Evolutionary conservation across 257 asterid species (phyloP), one percentile per base, ranked within the genome.

Genomic region (Dorcoceras hygrometricum): DNA sequence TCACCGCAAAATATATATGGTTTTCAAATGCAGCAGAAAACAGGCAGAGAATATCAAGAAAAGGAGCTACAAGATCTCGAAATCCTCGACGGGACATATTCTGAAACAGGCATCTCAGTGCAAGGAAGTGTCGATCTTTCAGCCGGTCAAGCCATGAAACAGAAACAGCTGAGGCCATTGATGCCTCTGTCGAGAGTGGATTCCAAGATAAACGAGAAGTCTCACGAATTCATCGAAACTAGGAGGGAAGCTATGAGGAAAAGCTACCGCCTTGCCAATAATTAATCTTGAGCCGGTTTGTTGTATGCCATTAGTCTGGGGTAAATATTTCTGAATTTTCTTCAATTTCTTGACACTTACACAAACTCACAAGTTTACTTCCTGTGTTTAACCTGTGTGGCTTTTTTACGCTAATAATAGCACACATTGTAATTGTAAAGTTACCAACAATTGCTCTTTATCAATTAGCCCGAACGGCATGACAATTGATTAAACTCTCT

Each of bases 161-260:
- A 18, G 8, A 69, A 58, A 67, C 78, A 69, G 0, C 2, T 27
- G 9, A 74, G 61, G 77, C 69, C 10, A 5, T 62, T 61, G n/a
- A 62, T 82, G 62, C 84, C 78, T 32, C 74, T 73, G 36, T 62
- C 59, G 26, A 61, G 69, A 8, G 84, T 69, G 77, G 67, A 60
- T 0, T 63, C 95, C 2, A 75, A 82, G 66, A 84, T 89, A 29
- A 76, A 89, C n/a, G 77, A 79, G 26, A 82, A 71, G 76, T 78
- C 95, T 0, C 88, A 82, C 43, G 78, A 66, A 6, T 89, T 77
- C 65, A 83, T 89, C 12, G 32, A 72, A 18, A 87, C 75, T 39
- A 83, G 61, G 83, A 82, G 63, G 82, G 84, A 77, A 66, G 83
- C 80, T 5, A 73, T 87, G 83, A 50, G 46, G 57, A 75, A 75